These are phyloP conservation scores for Akanthomyces uredinophilus DNA, from an alignment of 2,329 filamentous ascomycete species.

Conservation along the genomic window DNA sequence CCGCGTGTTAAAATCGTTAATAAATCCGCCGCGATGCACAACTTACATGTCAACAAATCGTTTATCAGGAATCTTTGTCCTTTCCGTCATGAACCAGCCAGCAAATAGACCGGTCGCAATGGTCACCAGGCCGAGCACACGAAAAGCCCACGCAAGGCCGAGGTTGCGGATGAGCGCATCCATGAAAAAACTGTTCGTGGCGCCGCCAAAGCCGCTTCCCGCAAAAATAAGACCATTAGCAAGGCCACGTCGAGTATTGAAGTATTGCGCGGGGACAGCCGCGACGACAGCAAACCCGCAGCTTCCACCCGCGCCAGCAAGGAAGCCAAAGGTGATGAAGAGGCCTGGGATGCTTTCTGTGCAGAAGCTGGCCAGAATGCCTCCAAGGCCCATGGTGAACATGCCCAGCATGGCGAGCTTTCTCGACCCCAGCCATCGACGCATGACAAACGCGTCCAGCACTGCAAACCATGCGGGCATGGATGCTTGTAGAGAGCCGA, in stretches of 20 bases:
- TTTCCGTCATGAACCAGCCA: conserved; percentile 47
- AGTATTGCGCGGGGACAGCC: conserved; percentile 57
- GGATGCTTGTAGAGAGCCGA: conserved; percentile 45
- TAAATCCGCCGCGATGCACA: not conserved
- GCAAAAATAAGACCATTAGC: conserved; percentile 53
- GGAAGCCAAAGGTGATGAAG: conserved; percentile 54
- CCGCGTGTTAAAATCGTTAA: not conserved
- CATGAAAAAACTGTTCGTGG: conserved; percentile 21
- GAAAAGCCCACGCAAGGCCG: conserved; percentile 51
- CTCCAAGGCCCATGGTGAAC: conserved; percentile 39
- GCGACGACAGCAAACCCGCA: conserved; percentile 53
- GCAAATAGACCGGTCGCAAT: conserved; percentile 46
- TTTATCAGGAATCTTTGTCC: conserved; percentile 29
- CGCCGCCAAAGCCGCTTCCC: conserved; percentile 40
- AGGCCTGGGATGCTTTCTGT: not conserved
- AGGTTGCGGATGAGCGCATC: conserved; percentile 48
- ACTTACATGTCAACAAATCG: conserved; percentile 46
- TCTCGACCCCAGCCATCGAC: conserved; percentile 38
- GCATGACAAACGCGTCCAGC: conserved; percentile 41
- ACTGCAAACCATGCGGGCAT: conserved; percentile 41
- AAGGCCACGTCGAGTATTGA: conserved; percentile 47
- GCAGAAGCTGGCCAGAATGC: conserved; percentile 19
- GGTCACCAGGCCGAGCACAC: conserved; percentile 42
- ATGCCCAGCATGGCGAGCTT: conserved; percentile 42
- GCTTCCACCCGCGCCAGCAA: conserved; percentile 57